Percentiles rank a stretch among this genome's conserved stretches.
Evolutionary conservation across 129 eudicot genomes (phyloP).

Genomic region (Gnaphalium uliginosum): DNA sequence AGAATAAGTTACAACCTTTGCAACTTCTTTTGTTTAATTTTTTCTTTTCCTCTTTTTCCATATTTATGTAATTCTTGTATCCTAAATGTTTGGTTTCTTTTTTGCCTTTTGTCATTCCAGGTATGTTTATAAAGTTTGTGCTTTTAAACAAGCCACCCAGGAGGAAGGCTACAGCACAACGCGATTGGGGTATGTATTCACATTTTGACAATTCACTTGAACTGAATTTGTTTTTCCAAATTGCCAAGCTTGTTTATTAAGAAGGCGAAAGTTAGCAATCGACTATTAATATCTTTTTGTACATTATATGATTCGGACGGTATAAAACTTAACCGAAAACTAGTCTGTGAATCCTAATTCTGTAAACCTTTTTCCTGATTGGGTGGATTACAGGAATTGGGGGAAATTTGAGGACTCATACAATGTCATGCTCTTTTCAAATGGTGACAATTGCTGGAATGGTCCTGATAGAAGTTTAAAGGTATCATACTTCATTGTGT

Average conservation of each 20-base stretch:
- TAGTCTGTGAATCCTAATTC: background rate
- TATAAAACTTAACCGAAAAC: background rate
- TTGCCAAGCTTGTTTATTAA: background rate
- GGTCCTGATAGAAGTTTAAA: slow-evolving; percentile 97
- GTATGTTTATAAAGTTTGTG: slow-evolving; percentile 90
- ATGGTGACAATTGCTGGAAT: slow-evolving; percentile 96
- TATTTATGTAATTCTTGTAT: background rate
- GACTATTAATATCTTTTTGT: background rate
- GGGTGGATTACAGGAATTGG: slow-evolving; percentile 59
- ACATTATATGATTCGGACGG: background rate
- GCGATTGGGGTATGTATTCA: slow-evolving; percentile 79
- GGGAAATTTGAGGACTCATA: slow-evolving; percentile 92
- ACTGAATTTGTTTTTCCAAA: background rate
- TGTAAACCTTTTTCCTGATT: background rate
- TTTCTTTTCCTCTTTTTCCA: background rate
- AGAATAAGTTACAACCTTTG: slow-evolving; percentile 62
- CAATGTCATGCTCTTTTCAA: slow-evolving; percentile 67
- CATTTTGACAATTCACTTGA: background rate
- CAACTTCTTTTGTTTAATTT: slow-evolving; percentile 3
- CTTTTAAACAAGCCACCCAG: slow-evolving; percentile 91
- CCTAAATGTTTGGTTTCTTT: background rate
- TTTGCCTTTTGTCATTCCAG: slow-evolving; percentile 40
- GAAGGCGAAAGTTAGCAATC: background rate
- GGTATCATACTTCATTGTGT: slow-evolving; percentile 43
- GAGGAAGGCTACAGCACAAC: slow-evolving; percentile 89